phyloP scores from a whole-genome alignment of 176 grass and related monocot genomes.

The Avena eriantha region DNA sequence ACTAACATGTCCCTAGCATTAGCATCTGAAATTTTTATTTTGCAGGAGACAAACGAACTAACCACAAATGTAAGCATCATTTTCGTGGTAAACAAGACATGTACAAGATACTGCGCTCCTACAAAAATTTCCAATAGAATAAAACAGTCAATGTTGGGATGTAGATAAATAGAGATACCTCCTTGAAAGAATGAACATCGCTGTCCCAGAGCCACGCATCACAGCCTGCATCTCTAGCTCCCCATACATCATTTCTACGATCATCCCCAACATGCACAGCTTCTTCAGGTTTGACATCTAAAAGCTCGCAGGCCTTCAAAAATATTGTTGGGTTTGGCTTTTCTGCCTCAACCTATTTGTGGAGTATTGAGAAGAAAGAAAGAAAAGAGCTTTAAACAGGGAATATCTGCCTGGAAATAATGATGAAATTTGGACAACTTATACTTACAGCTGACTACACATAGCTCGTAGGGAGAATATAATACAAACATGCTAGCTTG shows the following conservation, averaged over 20 bases:
- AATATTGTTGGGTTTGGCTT: constrained; percentile 96
- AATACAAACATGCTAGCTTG: constrained; percentile 11
- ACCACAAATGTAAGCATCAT: too few species aligned
- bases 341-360: constrained; percentile 71
- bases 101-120: too few species aligned
- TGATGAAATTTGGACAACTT: not conserved
- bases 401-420: not conserved
- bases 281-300: constrained; percentile 83
- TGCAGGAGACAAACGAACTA: too few species aligned
- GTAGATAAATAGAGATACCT: constrained; percentile 52
- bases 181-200: constrained; percentile 92
- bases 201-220: constrained; percentile 95
- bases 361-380: not conserved
- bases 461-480: not conserved
- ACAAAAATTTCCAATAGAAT: too few species aligned
- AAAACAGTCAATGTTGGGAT: too few species aligned
- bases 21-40: too few species aligned
- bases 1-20: too few species aligned
- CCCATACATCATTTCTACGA: constrained; percentile 90
- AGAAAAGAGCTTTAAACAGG: not conserved
- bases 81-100: too few species aligned
- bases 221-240: constrained; percentile 89
- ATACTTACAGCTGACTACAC: not conserved
- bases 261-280: constrained; percentile 93
- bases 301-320: constrained; percentile 75